These are phyloP conservation scores for Prunus campanulata DNA, from an alignment of 306 rosid species.

Conservation along the genomic window DNA sequence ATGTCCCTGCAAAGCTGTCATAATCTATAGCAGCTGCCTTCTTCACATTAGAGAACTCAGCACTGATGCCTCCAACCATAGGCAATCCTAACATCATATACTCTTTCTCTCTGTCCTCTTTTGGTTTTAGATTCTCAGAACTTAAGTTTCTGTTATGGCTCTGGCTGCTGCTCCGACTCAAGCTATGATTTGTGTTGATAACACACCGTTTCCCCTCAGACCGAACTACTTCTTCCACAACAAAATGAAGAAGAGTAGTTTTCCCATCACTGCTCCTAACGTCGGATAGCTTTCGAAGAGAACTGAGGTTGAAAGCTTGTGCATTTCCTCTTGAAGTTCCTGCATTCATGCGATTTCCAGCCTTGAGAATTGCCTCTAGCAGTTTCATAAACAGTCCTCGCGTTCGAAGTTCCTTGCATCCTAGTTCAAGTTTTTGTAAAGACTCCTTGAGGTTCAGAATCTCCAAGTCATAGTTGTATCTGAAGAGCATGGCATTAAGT, in stretches of 20 bases:
- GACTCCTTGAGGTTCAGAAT: constrained; percentile 56
- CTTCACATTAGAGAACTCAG: constrained; percentile 73
- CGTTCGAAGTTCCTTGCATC: constrained; percentile 69
- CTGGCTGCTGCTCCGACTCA: constrained; percentile 49
- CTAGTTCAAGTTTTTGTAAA: constrained; percentile 63
- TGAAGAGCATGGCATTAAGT: constrained; percentile 70
- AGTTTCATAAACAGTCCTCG: constrained; percentile 83
- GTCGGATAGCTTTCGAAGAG: constrained; percentile 85
- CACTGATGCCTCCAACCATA: constrained; percentile 86
- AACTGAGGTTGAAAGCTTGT: constrained; percentile 77
- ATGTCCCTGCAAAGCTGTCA: constrained; percentile 40
- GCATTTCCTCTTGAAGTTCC: constrained; percentile 95
- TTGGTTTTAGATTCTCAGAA: constrained; percentile 21
- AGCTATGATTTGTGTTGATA: constrained; percentile 46
- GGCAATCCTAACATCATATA: constrained; percentile 73
- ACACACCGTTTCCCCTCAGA: constrained; percentile 83
- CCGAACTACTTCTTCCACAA: constrained; percentile 90
- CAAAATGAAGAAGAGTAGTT: constrained; percentile 88
- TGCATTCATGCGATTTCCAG: constrained; percentile 94
- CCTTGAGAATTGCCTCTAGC: constrained; percentile 90
- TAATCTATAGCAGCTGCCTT: constrained; percentile 68
- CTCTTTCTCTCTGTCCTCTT: constrained; percentile 67
- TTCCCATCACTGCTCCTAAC: constrained; percentile 83
- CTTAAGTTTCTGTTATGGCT: constrained; percentile 21
- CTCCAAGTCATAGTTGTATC: constrained; percentile 53